Evolutionary conservation across 192 early-diverging fungal genomes (phyloP).

Genomic region (Phycomyces nitens): DNA sequence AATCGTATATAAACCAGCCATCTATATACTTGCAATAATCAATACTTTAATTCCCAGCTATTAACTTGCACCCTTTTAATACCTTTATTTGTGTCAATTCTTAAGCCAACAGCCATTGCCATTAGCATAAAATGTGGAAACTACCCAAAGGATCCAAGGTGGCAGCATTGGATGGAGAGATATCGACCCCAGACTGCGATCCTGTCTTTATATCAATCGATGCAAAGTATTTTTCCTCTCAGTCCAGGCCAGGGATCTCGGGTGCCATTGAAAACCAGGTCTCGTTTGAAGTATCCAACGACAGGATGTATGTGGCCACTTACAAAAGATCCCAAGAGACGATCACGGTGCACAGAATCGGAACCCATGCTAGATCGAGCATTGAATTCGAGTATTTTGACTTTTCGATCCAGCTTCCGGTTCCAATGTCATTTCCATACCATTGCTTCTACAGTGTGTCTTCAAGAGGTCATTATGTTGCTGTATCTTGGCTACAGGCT

Average conservation of each 20-base stretch:
- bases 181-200: no score
- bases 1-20: no score
- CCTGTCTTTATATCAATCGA: no score
- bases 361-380: not conserved
- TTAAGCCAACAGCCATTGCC: no score
- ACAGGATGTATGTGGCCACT: not conserved
- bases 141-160: no score
- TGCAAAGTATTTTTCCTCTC: not conserved
- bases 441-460: not conserved
- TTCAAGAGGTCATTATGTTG: not conserved
- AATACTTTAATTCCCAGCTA: no score
- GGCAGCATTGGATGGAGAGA: no score
- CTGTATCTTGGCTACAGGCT: not conserved
- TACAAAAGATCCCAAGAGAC: not conserved
- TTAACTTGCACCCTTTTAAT: no score
- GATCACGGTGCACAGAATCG: not conserved
- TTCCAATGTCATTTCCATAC: not conserved
- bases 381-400: not conserved
- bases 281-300: not conserved
- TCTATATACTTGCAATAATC: no score
- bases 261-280: not conserved
- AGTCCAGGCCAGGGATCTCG: not conserved
- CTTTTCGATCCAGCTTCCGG: not conserved
- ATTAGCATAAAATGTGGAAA: no score
- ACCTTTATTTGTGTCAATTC: no score